Percentiles rank a stretch among this genome's conserved stretches.
Evolutionary conservation across 2,329 filamentous ascomycete genomes (phyloP).

Genomic region (Diaporthe ilicicola): DNA sequence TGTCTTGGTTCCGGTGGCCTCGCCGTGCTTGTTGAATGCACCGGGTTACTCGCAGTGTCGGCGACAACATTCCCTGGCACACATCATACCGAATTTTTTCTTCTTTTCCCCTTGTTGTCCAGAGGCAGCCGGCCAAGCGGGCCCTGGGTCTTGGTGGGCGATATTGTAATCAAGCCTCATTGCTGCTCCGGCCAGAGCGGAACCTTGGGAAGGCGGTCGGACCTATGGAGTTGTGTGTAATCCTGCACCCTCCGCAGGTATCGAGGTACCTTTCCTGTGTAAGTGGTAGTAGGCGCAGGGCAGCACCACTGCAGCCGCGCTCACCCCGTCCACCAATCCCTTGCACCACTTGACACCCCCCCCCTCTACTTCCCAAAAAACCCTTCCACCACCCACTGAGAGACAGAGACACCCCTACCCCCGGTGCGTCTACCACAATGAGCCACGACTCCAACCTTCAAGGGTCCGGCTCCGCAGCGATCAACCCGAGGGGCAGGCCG

Average conservation of each 20-base stretch:
- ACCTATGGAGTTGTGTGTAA: slow-evolving; percentile 8
- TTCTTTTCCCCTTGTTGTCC: not conserved
- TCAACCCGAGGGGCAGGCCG: not conserved
- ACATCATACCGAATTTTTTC: no score
- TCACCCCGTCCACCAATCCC: no score
- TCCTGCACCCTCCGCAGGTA: not conserved
- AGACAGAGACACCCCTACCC: not conserved
- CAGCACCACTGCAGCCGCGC: no score
- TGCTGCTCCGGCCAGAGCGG: slow-evolving; percentile 7
- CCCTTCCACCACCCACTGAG: no score
- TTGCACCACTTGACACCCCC: no score
- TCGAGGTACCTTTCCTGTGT: not conserved
- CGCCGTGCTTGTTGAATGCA: slow-evolving; percentile 2
- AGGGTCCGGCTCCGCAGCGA: slow-evolving; percentile 16
- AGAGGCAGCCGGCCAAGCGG: slow-evolving; percentile 8
- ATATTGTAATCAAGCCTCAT: not conserved
- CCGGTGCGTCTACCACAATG: not conserved
- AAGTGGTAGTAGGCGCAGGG: not conserved
- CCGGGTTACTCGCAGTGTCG: not conserved
- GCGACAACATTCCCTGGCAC: no score
- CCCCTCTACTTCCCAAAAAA: no score
- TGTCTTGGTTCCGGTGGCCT: slow-evolving; percentile 12
- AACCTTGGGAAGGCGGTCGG: slow-evolving; percentile 16
- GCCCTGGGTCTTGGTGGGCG: not conserved
- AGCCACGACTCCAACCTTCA: not conserved